Base-by-base conservation (phyloP, 495 filamentous ascomycete species). In the Penicillium robsamsonii region DNA sequence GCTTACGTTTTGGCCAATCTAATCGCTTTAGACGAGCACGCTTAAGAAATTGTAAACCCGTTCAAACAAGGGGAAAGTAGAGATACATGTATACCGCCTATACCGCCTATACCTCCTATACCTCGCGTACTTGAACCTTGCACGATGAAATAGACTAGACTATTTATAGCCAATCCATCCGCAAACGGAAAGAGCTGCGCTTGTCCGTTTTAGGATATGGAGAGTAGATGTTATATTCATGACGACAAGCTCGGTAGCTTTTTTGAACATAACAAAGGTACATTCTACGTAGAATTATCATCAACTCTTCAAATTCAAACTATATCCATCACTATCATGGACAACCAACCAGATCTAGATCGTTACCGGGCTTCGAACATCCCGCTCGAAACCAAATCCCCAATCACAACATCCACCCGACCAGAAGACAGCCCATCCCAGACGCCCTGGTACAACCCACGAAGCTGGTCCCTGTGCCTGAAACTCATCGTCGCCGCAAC, bases 401-500 rank as follows among this genome's bases (percentile, higher is more conserved):
- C 59, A 0, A 18, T 40, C 13, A 22, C 42, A 2, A 61, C 49
- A 2, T 41, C 48, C 53, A 13, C 25, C 50, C 11, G 38, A 29
- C 41, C 42, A 38, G 12, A 24, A 30, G 25, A 52, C 54, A 15
- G 50, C 50, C 29, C 40, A 53, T 12, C 42, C 47, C 12, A 50
- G 24, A 3, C 24, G 29, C 18, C 13, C 52, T 11, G 78, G 78
- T 83, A 77, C 59, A 70, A 85, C 38, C 75, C 79, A 4, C 75
- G 67, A n/a, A 70, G 67, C 24, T 83, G 81, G 80, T 72, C 72
- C 10, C 68, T 73, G 59, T 75, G 72, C 51, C 74, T 66, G 20
- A 79, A 74, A 69, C 55, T 78, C 18, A 66, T 79, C 27, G 63
- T 66, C 15, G 67, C 43, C 1, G 50, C 60, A 20, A 67, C 58